Base-by-base conservation (phyloP, 2,329 filamentous ascomycete species). In the Lecanoromycetidae sp. region DNA sequence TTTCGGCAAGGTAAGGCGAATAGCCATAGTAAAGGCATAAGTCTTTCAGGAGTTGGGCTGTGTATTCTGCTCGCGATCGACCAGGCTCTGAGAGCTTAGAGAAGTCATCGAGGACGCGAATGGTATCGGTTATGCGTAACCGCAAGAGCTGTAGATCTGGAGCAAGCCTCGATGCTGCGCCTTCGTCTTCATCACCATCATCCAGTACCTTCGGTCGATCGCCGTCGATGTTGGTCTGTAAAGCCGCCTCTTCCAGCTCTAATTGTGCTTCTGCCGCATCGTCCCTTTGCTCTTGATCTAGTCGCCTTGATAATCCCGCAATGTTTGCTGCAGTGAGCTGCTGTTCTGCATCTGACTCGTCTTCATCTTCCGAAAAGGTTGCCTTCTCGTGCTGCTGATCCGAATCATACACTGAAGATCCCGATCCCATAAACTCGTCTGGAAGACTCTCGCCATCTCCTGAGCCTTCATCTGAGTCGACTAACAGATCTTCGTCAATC, bases 1-100 rank as follows among this genome's bases (percentile, higher is more conserved):
- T 98, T 66, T 94, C 86, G 4, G 88, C 91, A n/a, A 98, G 75
- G 67, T 83, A 96, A 30, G 83, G 79, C 3, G 85, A 93, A 71
- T 98, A 98, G 51, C 90, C 88, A 63, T 98, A 98, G 72, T 98
- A 98, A 47, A 83, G 79, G 69, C 87, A 95, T 50, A 96, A 84
- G 60, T 98, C 91, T 66, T 87, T 84, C 52, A 96, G 67, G 46
- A 98, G 72, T 63, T 93, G 84, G 19, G 79, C 72, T 12, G 84
- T 87, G 65, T 98, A 96, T 61, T 96, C 91, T 43, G 83, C 77
- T 57, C 91, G 78, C 48, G 86, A 93, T 56, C 85, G 79, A 25
- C 81, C 83, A 32, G 83, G 76, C 62, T 94, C 84, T 20, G 80
- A 77, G 10, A 95, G 71, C 40, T 85, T 87, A 51, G 82, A 73